These are phyloP conservation scores for Botrytis squamosa DNA, from an alignment of 2,329 filamentous ascomycete genomes.

Conservation along the genomic window DNA sequence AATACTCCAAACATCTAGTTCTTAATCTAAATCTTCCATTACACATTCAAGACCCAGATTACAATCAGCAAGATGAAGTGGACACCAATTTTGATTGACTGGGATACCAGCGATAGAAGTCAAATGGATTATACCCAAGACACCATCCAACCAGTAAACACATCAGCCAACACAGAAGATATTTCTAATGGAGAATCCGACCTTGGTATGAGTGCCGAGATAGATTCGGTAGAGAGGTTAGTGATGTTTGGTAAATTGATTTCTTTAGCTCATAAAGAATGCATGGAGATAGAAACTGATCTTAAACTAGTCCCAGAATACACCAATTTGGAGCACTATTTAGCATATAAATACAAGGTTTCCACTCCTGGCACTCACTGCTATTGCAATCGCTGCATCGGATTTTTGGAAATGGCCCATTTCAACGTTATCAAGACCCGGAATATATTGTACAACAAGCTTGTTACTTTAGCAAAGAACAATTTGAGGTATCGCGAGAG, in stretches of 20 bases:
- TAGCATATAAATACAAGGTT: background rate
- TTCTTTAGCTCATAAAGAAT: background rate
- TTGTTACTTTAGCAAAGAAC: background rate
- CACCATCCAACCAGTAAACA: background rate
- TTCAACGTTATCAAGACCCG: background rate
- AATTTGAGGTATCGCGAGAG: background rate
- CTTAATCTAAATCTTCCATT: background rate
- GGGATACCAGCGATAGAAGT: background rate
- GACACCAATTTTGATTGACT: background rate
- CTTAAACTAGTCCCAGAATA: background rate
- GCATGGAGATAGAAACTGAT: background rate
- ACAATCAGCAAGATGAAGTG: background rate
- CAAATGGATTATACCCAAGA: background rate
- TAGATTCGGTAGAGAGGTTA: background rate
- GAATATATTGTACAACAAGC: background rate
- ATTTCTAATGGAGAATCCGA: background rate
- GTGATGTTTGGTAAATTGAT: background rate
- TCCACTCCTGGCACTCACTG: background rate
- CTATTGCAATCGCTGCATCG: background rate
- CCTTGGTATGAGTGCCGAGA: accelerated
- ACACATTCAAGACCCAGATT: background rate
- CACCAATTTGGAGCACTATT: background rate
- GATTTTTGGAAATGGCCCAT: background rate
- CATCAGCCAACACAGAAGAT: background rate
- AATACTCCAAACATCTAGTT: background rate